phyloP scores from a whole-genome alignment of 257 asterid species.

The Plectranthus barbatus region DNA sequence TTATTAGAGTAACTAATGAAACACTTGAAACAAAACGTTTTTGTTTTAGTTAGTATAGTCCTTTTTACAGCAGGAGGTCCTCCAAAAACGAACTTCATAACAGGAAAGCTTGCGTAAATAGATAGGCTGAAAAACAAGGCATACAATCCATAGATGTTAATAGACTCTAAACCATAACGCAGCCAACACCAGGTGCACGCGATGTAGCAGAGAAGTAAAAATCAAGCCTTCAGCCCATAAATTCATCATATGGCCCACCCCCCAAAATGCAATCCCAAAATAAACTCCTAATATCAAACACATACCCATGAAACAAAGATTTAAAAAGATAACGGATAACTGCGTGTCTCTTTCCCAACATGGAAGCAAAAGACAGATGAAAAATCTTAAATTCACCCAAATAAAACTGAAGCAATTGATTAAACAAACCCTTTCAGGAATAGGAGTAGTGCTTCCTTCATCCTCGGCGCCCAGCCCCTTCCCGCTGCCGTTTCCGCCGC shows the following conservation, averaged over 20 bases:
- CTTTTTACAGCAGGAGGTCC: neutral
- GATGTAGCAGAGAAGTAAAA: slow-evolving; percentile 12
- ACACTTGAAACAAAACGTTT: neutral
- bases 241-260: neutral
- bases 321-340: neutral
- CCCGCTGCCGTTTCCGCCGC: slow-evolving; percentile 51
- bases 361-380: neutral
- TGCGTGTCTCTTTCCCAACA: neutral
- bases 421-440: slow-evolving; percentile 66
- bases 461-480: slow-evolving; percentile 60
- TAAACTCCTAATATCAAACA: too few species aligned
- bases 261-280: slow-evolving; percentile 2
- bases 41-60: neutral
- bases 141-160: neutral
- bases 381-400: neutral
- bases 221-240: slow-evolving; percentile 1
- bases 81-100: neutral
- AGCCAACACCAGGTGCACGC: too few species aligned
- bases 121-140: neutral
- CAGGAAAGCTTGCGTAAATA: neutral
- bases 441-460: slow-evolving; percentile 71
- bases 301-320: too few species aligned
- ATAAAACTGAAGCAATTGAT: neutral
- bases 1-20: neutral
- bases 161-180: neutral